Conservation (phyloP, 345 rosid species). For the Dimocarpus longan region DNA sequence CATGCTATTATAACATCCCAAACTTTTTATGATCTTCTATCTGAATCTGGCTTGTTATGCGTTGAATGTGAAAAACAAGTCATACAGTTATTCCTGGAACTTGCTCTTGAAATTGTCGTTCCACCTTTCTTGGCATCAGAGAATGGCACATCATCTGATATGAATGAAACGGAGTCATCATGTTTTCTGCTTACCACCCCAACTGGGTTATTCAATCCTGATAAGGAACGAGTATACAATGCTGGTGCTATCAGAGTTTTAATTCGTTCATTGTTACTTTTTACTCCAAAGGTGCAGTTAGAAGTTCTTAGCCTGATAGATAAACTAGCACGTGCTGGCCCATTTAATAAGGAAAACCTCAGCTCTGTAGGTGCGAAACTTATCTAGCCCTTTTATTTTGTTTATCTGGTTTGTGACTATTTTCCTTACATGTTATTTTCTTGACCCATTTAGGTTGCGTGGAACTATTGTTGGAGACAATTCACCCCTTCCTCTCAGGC, state of each 20-base stretch:
- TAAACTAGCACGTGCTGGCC: constrained; percentile 82
- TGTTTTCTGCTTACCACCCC: constrained; percentile 57
- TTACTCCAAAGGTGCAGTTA: constrained; percentile 92
- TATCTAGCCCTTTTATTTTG: constrained; percentile 11
- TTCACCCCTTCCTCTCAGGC: constrained; percentile 82
- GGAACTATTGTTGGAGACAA: constrained; percentile 88
- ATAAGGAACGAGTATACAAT: constrained; percentile 84
- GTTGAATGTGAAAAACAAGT: constrained; percentile 96
- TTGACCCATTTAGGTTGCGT: constrained; percentile 67
- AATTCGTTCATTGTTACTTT: constrained; percentile 83
- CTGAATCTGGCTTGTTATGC: constrained; percentile 92
- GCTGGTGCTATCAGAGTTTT: constrained; percentile 88
- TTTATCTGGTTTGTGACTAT: constrained; percentile 9
- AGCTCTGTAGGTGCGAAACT: constrained; percentile 83
- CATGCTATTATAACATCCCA: constrained; percentile 82
- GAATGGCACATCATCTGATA: constrained; percentile 42
- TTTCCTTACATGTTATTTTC: constrained; percentile 35
- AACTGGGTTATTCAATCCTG: constrained; percentile 69
- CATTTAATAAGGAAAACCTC: constrained; percentile 95
- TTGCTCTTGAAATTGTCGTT: constrained; percentile 91
- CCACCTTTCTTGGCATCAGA: constrained; percentile 85
- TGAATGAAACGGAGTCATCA: constrained; percentile 46
- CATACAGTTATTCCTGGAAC: constrained; percentile 85
- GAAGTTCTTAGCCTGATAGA: constrained; percentile 79
- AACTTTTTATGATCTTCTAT: constrained; percentile 87